A percentile compares a stretch with the other conserved stretches of the same genome.
phyloP scores from a whole-genome alignment of 225 moss, liverwort and hornwort species.

The Thuidium tamariscinum region DNA sequence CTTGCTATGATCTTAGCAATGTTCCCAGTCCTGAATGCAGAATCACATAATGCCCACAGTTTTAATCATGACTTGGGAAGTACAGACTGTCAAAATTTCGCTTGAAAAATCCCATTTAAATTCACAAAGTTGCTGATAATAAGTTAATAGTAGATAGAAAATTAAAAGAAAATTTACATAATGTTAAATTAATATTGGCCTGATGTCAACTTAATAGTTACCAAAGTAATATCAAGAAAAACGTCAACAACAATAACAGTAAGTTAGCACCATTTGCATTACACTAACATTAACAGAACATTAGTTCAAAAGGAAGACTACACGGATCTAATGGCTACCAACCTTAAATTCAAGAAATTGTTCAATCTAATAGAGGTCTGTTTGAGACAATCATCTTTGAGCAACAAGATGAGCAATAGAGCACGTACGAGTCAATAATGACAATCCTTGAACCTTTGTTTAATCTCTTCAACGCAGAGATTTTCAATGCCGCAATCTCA shows the following conservation, averaged over 20 bases:
- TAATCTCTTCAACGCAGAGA: constrained; percentile 58
- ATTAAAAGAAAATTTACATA: not conserved
- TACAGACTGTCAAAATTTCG: not conserved
- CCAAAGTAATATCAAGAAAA: not conserved
- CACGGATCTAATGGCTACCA: not conserved
- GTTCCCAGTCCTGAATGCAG: constrained; percentile 36
- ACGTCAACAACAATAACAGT: not conserved
- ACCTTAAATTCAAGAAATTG: too few relatives aligned
- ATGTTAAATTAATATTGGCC: not conserved
- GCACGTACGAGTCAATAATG: constrained; percentile 57
- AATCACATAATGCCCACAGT: not conserved
- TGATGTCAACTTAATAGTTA: not conserved
- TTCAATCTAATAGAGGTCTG: not conserved
- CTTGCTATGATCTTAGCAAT: constrained; percentile 65
- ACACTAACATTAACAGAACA: not conserved
- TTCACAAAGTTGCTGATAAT: not conserved
- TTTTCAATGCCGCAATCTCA: constrained; percentile 82
- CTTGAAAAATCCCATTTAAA: not conserved
- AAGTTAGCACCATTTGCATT: not conserved
- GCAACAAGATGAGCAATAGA: not conserved
- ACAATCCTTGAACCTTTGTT: constrained; percentile 67
- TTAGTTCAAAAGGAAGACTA: not conserved
- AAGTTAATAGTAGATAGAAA: not conserved
- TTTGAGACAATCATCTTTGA: not conserved
- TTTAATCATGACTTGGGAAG: not conserved